Evolutionary conservation across 352 stramenopile genomes (phyloP).

Genomic region (Saprolegnia diclina): DNA sequence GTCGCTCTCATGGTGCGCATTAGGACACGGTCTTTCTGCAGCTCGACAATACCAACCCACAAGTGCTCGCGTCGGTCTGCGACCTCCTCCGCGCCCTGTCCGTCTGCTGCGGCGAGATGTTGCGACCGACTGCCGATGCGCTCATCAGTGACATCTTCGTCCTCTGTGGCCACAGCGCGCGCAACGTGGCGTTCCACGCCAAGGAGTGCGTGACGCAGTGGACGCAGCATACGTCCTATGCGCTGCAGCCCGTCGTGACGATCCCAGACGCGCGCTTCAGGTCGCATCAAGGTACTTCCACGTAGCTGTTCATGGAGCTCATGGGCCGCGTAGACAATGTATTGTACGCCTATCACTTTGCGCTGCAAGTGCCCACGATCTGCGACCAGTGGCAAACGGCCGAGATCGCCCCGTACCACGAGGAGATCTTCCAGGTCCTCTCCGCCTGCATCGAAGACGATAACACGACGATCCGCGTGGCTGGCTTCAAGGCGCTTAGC

Average conservation of each 20-base stretch:
- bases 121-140: constrained; percentile 11
- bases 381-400: not conserved
- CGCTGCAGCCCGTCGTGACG: not conserved
- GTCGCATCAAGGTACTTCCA: not conserved
- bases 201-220: constrained; percentile 2
- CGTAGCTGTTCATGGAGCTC: not conserved
- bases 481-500: constrained; percentile 8
- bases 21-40: constrained; percentile 18
- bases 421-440: constrained; percentile 17
- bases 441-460: constrained; percentile 10
- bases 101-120: constrained; percentile 11
- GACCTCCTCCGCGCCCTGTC: not conserved
- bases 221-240: not conserved
- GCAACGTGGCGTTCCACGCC: not conserved
- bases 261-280: not conserved
- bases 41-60: constrained; percentile 12
- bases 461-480: not conserved
- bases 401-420: constrained; percentile 2
- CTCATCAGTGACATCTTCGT: constrained; percentile 10
- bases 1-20: not conserved
- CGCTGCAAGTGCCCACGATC: constrained; percentile 14
- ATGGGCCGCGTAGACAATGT: not conserved
- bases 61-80: constrained; percentile 6
- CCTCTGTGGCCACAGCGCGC: constrained; percentile 6
- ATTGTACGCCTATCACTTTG: constrained; percentile 5